A percentile compares a stretch with the other conserved stretches of the same genome.
phyloP scores from a whole-genome alignment of 192 early-diverging fungal genomes.

The Coemansia pectinata region DNA sequence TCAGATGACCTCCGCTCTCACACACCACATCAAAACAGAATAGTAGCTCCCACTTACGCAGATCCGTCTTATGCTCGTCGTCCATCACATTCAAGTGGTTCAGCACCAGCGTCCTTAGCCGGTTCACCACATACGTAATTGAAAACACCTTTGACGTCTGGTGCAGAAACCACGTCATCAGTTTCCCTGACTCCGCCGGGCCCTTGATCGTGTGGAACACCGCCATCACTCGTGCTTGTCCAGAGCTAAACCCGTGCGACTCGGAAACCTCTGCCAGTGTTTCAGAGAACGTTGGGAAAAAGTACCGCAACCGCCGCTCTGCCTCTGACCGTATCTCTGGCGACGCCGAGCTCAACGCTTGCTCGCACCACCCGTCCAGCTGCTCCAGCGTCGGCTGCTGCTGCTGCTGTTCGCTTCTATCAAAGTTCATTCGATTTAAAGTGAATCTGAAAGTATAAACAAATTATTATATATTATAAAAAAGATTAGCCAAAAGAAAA shows the following conservation, averaged over 20 bases:
- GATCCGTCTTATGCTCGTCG: conserved; percentile 32
- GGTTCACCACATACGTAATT: conserved; percentile 41
- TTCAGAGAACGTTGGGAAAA: conserved; percentile 84
- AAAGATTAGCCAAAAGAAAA: background rate
- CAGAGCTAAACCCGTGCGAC: conserved; percentile 35
- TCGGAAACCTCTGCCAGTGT: conserved; percentile 39
- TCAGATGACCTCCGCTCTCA: conserved; percentile 3
- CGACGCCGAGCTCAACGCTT: conserved; percentile 64
- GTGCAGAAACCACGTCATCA: conserved; percentile 53
- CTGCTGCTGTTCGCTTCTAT: background rate
- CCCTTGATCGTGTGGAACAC: conserved; percentile 56
- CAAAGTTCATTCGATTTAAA: conserved; percentile 14
- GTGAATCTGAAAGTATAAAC: background rate
- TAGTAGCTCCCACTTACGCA: conserved; percentile 39
- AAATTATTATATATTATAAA: background rate
- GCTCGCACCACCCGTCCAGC: conserved; percentile 60
- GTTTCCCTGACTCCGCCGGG: conserved; percentile 42
- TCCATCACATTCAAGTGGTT: conserved; percentile 50
- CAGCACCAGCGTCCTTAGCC: conserved; percentile 47
- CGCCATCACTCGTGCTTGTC: conserved; percentile 43
- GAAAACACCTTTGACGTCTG: conserved; percentile 48
- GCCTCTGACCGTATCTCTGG: conserved; percentile 63
- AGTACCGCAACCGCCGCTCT: conserved; percentile 71
- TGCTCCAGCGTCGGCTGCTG: conserved; percentile 53
- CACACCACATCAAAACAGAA: background rate